phyloP scores from a whole-genome alignment of 2,329 filamentous ascomycete genomes.

The Akanthomyces dipterigenus region DNA sequence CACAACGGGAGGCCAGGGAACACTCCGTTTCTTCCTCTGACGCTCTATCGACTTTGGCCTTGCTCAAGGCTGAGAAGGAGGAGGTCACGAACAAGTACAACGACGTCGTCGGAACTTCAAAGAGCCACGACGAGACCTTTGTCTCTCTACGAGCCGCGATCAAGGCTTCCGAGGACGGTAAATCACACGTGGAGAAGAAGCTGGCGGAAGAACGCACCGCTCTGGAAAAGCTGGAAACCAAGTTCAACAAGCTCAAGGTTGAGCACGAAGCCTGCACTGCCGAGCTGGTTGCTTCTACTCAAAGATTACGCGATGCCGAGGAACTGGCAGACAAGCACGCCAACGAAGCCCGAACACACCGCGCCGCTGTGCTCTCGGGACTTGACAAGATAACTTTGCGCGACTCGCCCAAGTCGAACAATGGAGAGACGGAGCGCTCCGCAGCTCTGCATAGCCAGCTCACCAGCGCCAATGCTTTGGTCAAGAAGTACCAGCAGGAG shows the following conservation, averaged over 20 bases:
- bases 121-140: constrained; percentile 65
- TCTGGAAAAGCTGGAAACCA: constrained; percentile 68
- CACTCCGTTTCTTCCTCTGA: constrained; percentile 73
- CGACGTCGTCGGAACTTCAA: constrained; percentile 58
- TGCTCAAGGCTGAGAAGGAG: constrained; percentile 80
- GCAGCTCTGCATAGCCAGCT: constrained; percentile 73
- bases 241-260: constrained; percentile 66
- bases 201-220: constrained; percentile 75
- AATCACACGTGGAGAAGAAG: constrained; percentile 68
- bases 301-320: constrained; percentile 76
- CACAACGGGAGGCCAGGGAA: constrained; percentile 71
- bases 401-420: constrained; percentile 40
- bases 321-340: constrained; percentile 83
- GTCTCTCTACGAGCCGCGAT: constrained; percentile 72
- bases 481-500: constrained; percentile 82
- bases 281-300: constrained; percentile 68
- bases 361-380: constrained; percentile 72
- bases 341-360: constrained; percentile 79
- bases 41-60: constrained; percentile 63
- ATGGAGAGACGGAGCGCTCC: constrained; percentile 58
- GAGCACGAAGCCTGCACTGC: constrained; percentile 76
- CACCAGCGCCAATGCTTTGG: constrained; percentile 67
- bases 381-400: constrained; percentile 64
- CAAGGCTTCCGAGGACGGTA: constrained; percentile 70
- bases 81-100: constrained; percentile 65